Evolutionary conservation across 306 rosid species (phyloP).

Genomic region (Vigna angularis): DNA sequence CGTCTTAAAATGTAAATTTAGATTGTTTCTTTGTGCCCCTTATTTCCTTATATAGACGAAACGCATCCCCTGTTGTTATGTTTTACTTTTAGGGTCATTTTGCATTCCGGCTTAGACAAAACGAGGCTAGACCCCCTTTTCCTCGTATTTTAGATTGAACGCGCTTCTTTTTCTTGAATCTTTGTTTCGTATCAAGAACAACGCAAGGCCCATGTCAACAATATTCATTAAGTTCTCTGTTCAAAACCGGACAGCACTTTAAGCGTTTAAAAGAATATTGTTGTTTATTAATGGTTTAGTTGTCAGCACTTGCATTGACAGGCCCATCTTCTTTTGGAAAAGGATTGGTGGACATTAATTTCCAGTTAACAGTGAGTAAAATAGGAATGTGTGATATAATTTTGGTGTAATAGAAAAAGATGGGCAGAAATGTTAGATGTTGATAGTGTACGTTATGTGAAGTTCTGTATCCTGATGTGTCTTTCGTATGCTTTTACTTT

Average conservation of each 20-base stretch:
- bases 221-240: neutral
- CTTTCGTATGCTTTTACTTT: neutral
- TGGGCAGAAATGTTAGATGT: too few relatives aligned
- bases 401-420: neutral
- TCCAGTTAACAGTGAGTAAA: neutral
- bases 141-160: neutral
- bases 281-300: neutral
- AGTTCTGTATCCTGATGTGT: neutral
- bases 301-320: neutral
- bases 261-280: neutral
- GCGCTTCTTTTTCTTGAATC: neutral
- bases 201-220: neutral
- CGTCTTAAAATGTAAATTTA: conserved; percentile 55
- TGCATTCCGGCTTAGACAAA: conserved; percentile 37
- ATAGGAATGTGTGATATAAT: neutral
- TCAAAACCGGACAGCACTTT: neutral
- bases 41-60: neutral
- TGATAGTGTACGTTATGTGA: neutral
- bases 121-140: neutral
- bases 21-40: conserved; percentile 45
- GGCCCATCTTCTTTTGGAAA: too few relatives aligned
- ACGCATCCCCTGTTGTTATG: neutral
- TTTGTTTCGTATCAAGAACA: neutral
- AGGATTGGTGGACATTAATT: too few relatives aligned
- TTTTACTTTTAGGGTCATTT: conserved; percentile 15